Percentiles rank a stretch among this genome's conserved stretches.
These are phyloP conservation scores for Chenopodium album DNA, from an alignment of 148 eudicot species.

Conservation along the genomic window DNA sequence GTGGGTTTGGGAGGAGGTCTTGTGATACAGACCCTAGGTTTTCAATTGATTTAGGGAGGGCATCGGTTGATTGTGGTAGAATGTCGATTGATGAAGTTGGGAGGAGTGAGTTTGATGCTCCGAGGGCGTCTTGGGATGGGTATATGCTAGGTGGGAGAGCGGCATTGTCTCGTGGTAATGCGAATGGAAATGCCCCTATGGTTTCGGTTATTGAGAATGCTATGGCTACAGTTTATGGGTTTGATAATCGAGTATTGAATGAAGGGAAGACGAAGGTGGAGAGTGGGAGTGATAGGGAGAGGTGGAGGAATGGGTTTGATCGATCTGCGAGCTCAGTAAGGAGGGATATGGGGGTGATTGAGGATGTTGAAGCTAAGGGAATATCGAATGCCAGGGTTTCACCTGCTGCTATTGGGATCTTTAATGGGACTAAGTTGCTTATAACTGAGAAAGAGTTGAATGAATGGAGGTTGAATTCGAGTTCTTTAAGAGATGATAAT, in stretches of 20 bases:
- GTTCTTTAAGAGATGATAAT: slow-evolving; percentile 43
- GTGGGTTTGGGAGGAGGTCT: slow-evolving; percentile 50
- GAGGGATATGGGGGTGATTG: slow-evolving; percentile 43
- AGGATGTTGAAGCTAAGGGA: slow-evolving; percentile 42
- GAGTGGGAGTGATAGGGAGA: slow-evolving; percentile 49
- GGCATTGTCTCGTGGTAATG: slow-evolving; percentile 38
- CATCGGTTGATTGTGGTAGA: slow-evolving; percentile 53
- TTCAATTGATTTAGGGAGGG: slow-evolving; percentile 44
- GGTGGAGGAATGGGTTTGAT: slow-evolving; percentile 60
- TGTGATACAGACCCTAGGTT: slow-evolving; percentile 65
- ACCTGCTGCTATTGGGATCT: slow-evolving; percentile 37
- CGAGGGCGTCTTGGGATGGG: slow-evolving; percentile 95
- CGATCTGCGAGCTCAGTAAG: slow-evolving; percentile 38
- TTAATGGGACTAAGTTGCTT: slow-evolving; percentile 48
- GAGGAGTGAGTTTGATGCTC: slow-evolving; percentile 54
- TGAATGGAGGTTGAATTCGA: slow-evolving; percentile 49
- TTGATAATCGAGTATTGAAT: slow-evolving; percentile 39
- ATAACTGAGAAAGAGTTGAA: slow-evolving; percentile 62
- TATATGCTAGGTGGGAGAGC: slow-evolving; percentile 54
- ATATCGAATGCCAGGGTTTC: slow-evolving; percentile 35
- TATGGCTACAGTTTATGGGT: slow-evolving; percentile 49
- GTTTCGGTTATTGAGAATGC: slow-evolving; percentile 75
- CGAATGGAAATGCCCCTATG: slow-evolving; percentile 41
- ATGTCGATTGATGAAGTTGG: slow-evolving; percentile 36
- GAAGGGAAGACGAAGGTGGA: slow-evolving; percentile 47